These are phyloP conservation scores for Aspergillus intermedius DNA, from an alignment of 2,329 filamentous ascomycete species.

Conservation along the genomic window DNA sequence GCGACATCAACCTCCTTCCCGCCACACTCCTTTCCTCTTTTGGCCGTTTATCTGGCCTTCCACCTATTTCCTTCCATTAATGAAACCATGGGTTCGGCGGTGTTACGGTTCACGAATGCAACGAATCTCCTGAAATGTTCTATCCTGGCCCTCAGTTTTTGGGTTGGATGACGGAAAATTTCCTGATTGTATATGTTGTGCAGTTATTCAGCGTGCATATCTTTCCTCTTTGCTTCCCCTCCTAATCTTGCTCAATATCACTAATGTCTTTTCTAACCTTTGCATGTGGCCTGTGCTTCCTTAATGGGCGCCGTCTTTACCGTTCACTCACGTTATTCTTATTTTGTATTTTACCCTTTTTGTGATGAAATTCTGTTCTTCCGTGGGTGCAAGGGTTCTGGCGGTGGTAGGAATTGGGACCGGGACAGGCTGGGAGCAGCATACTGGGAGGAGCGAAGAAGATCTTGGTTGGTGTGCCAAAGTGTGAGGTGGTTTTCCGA, in stretches of 20 bases:
- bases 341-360: conserved; percentile 11
- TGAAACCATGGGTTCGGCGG: conserved; percentile 20
- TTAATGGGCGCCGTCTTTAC: conserved; percentile 4
- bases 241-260: conserved; percentile 15
- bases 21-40: conserved; percentile 4
- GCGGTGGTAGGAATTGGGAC: background rate
- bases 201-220: conserved; percentile 35
- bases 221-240: conserved; percentile 13
- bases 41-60: background rate
- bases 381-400: background rate
- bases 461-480: background rate
- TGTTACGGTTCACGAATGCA: conserved; percentile 33
- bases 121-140: conserved; percentile 22
- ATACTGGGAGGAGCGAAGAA: background rate
- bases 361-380: conserved; percentile 1
- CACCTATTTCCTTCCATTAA: conserved; percentile 11
- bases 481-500: background rate
- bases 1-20: conserved; percentile 1
- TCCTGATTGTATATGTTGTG: conserved; percentile 24
- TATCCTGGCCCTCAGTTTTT: background rate
- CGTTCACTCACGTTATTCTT: conserved; percentile 1
- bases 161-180: conserved; percentile 15
- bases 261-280: conserved; percentile 14
- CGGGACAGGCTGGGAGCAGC: background rate
- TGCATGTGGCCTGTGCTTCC: conserved; percentile 16